Evolutionary conservation across 2,329 filamentous ascomycete genomes (phyloP), one percentile per base, ranked within the genome.

Genomic region (Diaporthe ampelina): DNA sequence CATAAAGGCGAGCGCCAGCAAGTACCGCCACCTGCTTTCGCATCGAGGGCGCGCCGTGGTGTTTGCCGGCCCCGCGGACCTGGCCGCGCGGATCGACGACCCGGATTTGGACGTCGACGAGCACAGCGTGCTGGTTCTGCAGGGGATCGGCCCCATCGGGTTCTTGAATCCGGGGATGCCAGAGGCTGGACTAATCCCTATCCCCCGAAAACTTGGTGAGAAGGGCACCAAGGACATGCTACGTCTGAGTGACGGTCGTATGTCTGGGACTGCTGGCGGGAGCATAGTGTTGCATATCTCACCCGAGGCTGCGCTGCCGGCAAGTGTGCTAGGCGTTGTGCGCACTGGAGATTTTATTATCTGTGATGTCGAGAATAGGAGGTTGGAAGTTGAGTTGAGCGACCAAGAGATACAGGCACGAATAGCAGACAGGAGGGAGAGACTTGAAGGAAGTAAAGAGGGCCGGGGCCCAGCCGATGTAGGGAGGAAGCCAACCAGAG

Each of bases 281-380:
- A 98, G 97, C 73, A 96, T 98, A 77, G 94, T 97, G 0, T 91
- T 97, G 8, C 95, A 98, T 78, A 92, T 98, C 8, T 92, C 92
- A 3, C 95, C 95, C 0, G 95, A 98, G 83, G 94, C 95, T 0
- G 94, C 94, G 0, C 83, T 88, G 40, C 94, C 94, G 0, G 91
- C 90, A 15, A 95, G 94, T 0, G 94, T 95, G 0, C 90, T 98
- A 76, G 95, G 94, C 0, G 84, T 97, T 1, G 91, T 98, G 4
- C 83, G 86, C 75, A 90, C 94, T 75, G 95, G 95, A 0, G 95
- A 98, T 82, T 80, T 91, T 32, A 91, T 98, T 63, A 93, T 91
- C 0, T 97, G 96, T 78, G 93, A 95, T 83, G 91, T 93, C 69
- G 93, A 90, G 54, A 91, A 91, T 76, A 89, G 90, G 70, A 87